phyloP scores from a whole-genome alignment of 345 rosid genomes.

The Excoecaria agallocha region DNA sequence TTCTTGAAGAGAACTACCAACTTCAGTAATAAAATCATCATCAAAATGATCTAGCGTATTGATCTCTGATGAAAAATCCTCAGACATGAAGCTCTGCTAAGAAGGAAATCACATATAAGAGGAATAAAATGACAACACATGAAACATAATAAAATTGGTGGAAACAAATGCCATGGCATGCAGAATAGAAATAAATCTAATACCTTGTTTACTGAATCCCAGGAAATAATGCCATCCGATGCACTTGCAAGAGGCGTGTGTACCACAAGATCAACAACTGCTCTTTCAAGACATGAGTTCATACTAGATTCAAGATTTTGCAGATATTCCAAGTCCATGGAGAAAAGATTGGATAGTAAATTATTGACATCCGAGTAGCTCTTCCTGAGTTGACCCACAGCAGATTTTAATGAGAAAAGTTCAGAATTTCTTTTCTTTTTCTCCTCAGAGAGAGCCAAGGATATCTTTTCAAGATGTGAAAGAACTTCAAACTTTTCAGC shows the following conservation, averaged over 20 bases:
- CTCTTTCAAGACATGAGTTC: slow-evolving; percentile 44
- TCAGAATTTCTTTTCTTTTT: slow-evolving; percentile 50
- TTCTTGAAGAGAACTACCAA: slow-evolving; percentile 53
- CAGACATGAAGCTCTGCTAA: slow-evolving; percentile 45
- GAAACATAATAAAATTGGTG: neutral
- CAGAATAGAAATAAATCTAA: slow-evolving; percentile 2
- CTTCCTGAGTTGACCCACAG: slow-evolving; percentile 46
- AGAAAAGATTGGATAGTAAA: slow-evolving; percentile 46
- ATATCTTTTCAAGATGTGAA: slow-evolving; percentile 47
- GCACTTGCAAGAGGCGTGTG: slow-evolving; percentile 34
- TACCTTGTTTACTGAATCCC: slow-evolving; percentile 49
- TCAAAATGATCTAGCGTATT: slow-evolving; percentile 41
- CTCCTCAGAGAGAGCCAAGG: slow-evolving; percentile 44
- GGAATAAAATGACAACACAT: slow-evolving; percentile 6
- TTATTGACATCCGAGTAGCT: slow-evolving; percentile 41
- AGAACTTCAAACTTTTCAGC: slow-evolving; percentile 62
- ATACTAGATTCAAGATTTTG: slow-evolving; percentile 52
- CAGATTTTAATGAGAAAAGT: slow-evolving; percentile 41
- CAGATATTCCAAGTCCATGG: slow-evolving; percentile 59
- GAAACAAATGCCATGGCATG: neutral
- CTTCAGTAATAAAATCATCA: slow-evolving; percentile 36
- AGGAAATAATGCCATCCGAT: slow-evolving; percentile 21
- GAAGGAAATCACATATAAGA: slow-evolving; percentile 27
- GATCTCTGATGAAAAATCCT: slow-evolving; percentile 40
- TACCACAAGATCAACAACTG: slow-evolving; percentile 31